These are phyloP conservation scores for Phaeotremella skinneri DNA, from an alignment of 768 basidiomycete species.

Conservation along the genomic window DNA sequence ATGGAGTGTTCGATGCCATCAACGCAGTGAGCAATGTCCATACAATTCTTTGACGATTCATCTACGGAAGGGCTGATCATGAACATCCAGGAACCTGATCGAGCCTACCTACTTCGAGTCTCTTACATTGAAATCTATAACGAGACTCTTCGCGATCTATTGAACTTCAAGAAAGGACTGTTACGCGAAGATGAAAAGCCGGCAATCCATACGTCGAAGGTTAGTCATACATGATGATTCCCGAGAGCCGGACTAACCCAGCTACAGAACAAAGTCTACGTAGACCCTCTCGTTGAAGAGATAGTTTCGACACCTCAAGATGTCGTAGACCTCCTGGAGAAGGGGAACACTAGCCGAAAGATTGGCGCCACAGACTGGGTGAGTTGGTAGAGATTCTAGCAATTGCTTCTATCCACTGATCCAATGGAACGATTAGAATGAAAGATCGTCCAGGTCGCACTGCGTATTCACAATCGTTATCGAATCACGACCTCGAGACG, in stretches of 20 bases:
- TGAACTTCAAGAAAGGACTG: conserved; percentile 42
- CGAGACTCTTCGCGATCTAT: conserved; percentile 47
- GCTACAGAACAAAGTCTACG: conserved; percentile 46
- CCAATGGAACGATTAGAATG: too few species aligned
- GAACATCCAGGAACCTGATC: conserved; percentile 37
- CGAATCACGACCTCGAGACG: conserved; percentile 43
- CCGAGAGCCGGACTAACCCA: not conserved
- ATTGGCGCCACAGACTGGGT: conserved; percentile 50
- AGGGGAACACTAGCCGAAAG: conserved; percentile 51
- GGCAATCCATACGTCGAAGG: conserved; percentile 44
- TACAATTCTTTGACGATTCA: too few species aligned
- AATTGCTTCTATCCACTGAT: too few species aligned
- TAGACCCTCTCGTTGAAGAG: conserved; percentile 60
- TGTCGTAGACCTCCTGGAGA: conserved; percentile 67
- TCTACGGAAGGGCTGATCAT: conserved; percentile 1
- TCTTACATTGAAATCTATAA: conserved; percentile 52
- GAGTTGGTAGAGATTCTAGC: conserved; percentile 11
- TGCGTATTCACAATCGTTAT: conserved; percentile 51
- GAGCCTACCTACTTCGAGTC: conserved; percentile 47
- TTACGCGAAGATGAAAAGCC: conserved; percentile 46
- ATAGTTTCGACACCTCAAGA: conserved; percentile 75
- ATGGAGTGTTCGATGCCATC: conserved; percentile 50
- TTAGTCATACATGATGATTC: conserved; percentile 14
- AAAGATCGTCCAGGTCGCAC: conserved; percentile 50
- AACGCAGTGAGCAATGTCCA: conserved; percentile 33